Evolutionary conservation across 305 asterid genomes (phyloP), one percentile per base, ranked within the genome.

Genomic region (Striga hermonthica): DNA sequence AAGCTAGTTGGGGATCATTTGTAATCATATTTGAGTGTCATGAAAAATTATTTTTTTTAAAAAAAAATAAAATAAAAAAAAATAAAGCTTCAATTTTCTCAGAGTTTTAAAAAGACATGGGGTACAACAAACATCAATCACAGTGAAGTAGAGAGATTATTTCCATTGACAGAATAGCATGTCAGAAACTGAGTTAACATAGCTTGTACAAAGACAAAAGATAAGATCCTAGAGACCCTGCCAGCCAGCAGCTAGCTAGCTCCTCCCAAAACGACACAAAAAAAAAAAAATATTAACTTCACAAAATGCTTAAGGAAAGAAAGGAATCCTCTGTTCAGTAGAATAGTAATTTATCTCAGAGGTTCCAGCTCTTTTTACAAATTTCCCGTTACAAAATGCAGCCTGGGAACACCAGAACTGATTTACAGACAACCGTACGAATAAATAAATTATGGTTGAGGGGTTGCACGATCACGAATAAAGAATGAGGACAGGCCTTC

Each of bases 221-320:
- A 49, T 13, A 55, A 64, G 35, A 34, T 8, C 58, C 36, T 22
- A 43, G 38, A 39, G 31, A 22, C 31, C 39, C 47, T 58, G 61
- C 60, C 68, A 72, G 83, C 83, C 74, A 83, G 74, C 79, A 68
- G 73, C 79, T 59, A 73, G 87, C 22, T 50, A 22, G 56, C 79
- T 58, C 75, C 75, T 68, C 60, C 60, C 38, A 66, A 78, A 66
- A 22, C 31, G 31, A 22, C 31, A 22, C 31, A 2, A 22, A 22
- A 22, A 22, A 22, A 1, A 2, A 22, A 22, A 22, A 22, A 22
- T 22, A 22, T 22, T 68, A 44, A 54, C 65, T 74, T 64, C 62
- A 62, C 54, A 49, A 40, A 55, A 59, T 57, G 53, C 45, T 73
- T 16, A 5, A n/a, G 44, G 22, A 65, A 52, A 54, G 43, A 73